Evolutionary conservation across 371 early-diverging fungal species (phyloP).

Genomic region (Zychaea mexicana): DNA sequence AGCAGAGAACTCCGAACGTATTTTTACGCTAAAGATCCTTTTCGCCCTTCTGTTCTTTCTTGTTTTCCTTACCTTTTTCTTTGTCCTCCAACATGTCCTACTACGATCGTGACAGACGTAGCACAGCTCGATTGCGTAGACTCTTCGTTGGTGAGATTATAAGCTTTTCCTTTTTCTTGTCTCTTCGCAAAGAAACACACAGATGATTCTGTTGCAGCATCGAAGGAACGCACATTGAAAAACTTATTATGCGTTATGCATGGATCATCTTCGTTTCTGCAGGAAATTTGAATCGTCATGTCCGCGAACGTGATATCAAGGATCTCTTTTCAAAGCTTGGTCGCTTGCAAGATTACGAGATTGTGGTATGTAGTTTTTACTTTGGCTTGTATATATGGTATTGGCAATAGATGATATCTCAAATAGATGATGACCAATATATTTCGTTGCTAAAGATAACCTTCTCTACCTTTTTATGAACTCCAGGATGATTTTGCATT

Average conservation of each 20-base stretch:
- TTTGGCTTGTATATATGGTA: neutral
- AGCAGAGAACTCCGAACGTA: no score
- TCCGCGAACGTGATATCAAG: constrained; percentile 38
- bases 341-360: constrained; percentile 6
- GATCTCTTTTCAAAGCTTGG: constrained; percentile 36
- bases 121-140: constrained; percentile 25
- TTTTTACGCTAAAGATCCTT: no score
- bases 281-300: constrained; percentile 43
- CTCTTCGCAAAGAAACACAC: neutral
- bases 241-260: no score
- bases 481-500: constrained; percentile 12
- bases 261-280: neutral
- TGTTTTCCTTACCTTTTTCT: no score
- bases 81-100: constrained; percentile 8
- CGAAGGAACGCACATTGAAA: no score
- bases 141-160: constrained; percentile 40
- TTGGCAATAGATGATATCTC: neutral
- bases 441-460: neutral
- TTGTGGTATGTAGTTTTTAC: constrained; percentile 14
- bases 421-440: neutral
- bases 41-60: no score
- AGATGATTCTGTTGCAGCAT: no score
- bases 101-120: constrained; percentile 15
- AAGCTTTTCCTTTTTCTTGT: neutral
- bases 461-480: neutral